Percentiles rank a stretch among this genome's conserved stretches.
Conservation (phyloP, 129 eudicot genomes). For the Chrysanthemum seticuspe region DNA sequence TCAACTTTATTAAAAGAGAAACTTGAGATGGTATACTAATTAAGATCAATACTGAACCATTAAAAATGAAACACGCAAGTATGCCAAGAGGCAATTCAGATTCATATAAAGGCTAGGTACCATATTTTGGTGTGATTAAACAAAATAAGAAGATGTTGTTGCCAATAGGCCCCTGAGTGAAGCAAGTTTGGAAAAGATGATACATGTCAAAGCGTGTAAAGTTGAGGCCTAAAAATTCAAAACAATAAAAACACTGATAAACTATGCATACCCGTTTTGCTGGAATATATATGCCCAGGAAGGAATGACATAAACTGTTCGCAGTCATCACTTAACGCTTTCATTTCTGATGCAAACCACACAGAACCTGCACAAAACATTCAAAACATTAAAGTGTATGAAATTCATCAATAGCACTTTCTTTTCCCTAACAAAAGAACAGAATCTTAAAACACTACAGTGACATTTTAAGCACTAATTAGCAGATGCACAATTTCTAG, state of each 20-base stretch:
- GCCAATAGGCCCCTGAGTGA: background rate
- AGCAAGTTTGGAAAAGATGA: background rate
- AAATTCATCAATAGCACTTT: too few relatives aligned
- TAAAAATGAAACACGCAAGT: background rate
- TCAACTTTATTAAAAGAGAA: background rate
- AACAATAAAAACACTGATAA: background rate
- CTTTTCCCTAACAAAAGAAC: too few relatives aligned
- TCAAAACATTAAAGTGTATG: too few relatives aligned
- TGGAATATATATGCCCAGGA: conserved; percentile 95
- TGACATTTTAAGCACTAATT: too few relatives aligned
- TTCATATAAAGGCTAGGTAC: background rate
- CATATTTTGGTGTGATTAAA: background rate
- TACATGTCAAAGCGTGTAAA: background rate
- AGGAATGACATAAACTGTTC: conserved; percentile 82
- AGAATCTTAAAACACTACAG: too few relatives aligned
- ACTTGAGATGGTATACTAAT: conserved; percentile 3
- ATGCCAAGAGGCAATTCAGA: background rate
- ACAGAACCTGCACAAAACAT: conserved; percentile 36
- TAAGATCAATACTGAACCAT: background rate
- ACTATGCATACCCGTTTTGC: conserved; percentile 78
- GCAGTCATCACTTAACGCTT: conserved; percentile 97
- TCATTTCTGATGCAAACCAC: conserved; percentile 99
- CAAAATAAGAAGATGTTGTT: background rate
- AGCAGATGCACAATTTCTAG: too few relatives aligned
- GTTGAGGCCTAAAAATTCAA: background rate